phyloP scores from a whole-genome alignment of 2,329 filamentous ascomycete genomes.

The Westerdykella sp. region DNA sequence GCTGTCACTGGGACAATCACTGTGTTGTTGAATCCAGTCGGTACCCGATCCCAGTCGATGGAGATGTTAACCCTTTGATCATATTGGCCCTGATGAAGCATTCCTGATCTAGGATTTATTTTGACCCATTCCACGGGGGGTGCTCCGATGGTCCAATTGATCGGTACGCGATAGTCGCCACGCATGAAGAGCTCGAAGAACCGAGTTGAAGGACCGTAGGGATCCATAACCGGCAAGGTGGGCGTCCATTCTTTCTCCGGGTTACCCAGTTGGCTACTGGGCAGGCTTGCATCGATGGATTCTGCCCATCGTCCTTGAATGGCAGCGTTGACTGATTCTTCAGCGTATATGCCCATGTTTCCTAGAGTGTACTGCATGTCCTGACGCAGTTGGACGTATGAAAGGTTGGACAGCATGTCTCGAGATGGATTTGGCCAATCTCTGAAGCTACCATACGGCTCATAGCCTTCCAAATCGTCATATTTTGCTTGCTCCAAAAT shows the following conservation, averaged over 20 bases:
- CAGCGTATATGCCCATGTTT: slow-evolving; percentile 14
- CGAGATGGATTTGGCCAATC: slow-evolving; percentile 61
- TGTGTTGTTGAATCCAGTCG: slow-evolving; percentile 7
- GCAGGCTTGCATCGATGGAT: slow-evolving; percentile 51
- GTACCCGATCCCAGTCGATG: slow-evolving; percentile 13
- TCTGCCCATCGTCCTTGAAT: slow-evolving; percentile 43
- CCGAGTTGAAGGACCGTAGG: slow-evolving; percentile 10
- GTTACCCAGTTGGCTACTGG: slow-evolving; percentile 42
- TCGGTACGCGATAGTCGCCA: slow-evolving; percentile 13
- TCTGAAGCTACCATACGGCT: slow-evolving; percentile 13
- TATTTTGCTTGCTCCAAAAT: slow-evolving; percentile 42
- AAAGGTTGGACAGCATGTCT: slow-evolving; percentile 54
- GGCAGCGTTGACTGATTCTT: slow-evolving; percentile 11
- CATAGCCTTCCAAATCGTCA: slow-evolving; percentile 38
- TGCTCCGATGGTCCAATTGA: slow-evolving; percentile 12
- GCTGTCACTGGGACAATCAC: slow-evolving; percentile 11
- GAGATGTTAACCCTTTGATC: slow-evolving; percentile 15
- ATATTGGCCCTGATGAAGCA: slow-evolving; percentile 5
- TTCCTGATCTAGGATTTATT: slow-evolving; percentile 10
- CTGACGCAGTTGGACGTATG: slow-evolving; percentile 45
- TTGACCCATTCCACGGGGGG: slow-evolving; percentile 12
- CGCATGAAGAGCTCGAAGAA: slow-evolving; percentile 14
- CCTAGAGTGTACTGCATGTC: slow-evolving; percentile 14
- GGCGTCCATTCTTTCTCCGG: slow-evolving; percentile 1
- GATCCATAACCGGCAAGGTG: slow-evolving; percentile 10